Conservation (phyloP, 2,329 filamentous ascomycete genomes). For the Ascochyta rabiei region DNA sequence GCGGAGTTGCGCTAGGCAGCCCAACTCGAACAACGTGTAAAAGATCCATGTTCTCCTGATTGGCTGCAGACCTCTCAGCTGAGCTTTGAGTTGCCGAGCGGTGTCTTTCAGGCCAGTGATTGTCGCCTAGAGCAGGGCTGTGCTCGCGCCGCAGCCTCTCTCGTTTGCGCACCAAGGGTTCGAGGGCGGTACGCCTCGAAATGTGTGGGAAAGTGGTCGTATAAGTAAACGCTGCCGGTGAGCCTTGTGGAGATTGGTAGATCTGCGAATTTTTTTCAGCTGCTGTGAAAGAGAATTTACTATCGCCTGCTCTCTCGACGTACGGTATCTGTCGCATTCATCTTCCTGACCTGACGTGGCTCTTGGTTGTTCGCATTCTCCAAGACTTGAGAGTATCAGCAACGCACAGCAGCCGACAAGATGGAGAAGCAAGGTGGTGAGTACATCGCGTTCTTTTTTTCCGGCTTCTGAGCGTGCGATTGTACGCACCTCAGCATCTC, state of each 20-base stretch:
- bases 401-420: conserved; percentile 10
- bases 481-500: background rate
- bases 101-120: conserved; percentile 10
- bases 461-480: background rate
- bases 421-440: conserved; percentile 48
- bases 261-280: background rate
- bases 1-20: background rate
- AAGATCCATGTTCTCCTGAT: background rate
- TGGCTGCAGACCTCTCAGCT: background rate
- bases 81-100: conserved; percentile 6
- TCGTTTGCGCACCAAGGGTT: no score
- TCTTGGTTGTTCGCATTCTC: background rate
- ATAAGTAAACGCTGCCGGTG: conserved; percentile 14
- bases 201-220: background rate
- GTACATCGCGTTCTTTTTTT: conserved; percentile 11
- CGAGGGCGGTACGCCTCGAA: conserved; percentile 23
- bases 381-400: background rate
- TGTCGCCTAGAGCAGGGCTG: conserved; percentile 25
- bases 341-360: background rate
- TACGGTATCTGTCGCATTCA: background rate
- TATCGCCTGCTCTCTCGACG: background rate
- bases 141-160: conserved; percentile 18
- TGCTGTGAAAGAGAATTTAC: no score
- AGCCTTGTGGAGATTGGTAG: conserved; percentile 9
- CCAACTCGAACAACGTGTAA: conserved; percentile 4